Evolutionary conservation across 331 rosid species (phyloP).

Genomic region (Arachis monticola): DNA sequence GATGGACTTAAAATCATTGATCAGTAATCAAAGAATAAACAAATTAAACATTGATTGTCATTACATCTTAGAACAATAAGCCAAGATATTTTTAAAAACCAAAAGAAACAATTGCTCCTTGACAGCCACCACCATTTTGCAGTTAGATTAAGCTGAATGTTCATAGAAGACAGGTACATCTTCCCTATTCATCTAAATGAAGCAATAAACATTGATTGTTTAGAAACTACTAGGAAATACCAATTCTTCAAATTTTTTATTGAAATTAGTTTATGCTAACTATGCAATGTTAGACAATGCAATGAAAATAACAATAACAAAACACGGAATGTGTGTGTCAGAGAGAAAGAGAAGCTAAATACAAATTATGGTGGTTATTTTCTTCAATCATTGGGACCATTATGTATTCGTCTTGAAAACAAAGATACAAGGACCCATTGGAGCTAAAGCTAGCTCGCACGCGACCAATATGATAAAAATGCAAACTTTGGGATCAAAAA

Average conservation of each 20-base stretch:
- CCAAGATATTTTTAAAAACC: slow-evolving; percentile 9
- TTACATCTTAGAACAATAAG: slow-evolving; percentile 1
- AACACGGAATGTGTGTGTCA: neutral
- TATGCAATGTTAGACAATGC: neutral
- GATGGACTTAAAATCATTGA: slow-evolving; percentile 12
- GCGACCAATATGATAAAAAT: neutral
- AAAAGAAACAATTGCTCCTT: slow-evolving; percentile 33
- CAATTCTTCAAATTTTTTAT: neutral
- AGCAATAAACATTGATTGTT: slow-evolving; percentile 16
- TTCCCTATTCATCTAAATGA: slow-evolving; percentile 19
- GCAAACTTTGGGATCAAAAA: neutral
- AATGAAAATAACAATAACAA: neutral
- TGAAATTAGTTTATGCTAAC: slow-evolving; percentile 3
- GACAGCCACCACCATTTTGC: slow-evolving; percentile 20
- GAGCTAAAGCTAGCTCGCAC: slow-evolving; percentile 23
- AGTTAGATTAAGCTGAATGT: slow-evolving; percentile 24
- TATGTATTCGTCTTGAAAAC: neutral
- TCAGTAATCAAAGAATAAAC: neutral
- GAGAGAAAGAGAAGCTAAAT: neutral
- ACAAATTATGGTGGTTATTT: neutral
- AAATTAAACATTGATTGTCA: neutral
- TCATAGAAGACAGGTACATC: slow-evolving; percentile 28
- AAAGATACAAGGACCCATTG: slow-evolving; percentile 2
- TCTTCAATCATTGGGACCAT: neutral
- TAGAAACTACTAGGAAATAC: slow-evolving; percentile 8